A percentile compares a stretch with the other conserved stretches of the same genome.
phyloP scores from a whole-genome alignment of 2,329 filamentous ascomycete genomes.

The Venturia carpophila region DNA sequence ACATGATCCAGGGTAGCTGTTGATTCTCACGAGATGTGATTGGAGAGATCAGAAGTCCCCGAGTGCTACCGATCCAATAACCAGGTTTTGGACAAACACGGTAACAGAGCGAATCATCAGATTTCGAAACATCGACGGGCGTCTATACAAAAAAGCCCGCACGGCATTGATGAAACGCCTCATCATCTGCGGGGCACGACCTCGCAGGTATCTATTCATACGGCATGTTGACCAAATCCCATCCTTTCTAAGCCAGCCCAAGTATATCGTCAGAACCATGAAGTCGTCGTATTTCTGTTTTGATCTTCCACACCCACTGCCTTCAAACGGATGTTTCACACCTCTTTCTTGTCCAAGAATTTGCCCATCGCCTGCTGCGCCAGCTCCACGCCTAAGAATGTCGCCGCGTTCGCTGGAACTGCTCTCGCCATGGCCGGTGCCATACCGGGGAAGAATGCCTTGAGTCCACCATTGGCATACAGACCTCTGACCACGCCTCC shows the following conservation, averaged over 20 bases:
- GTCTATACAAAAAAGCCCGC: background rate
- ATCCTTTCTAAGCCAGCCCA: background rate
- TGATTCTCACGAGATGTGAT: background rate
- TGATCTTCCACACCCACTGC: background rate
- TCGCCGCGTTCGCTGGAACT: constrained; percentile 92
- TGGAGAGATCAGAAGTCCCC: background rate
- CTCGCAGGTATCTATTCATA: background rate
- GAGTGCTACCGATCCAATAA: background rate
- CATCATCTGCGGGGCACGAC: background rate
- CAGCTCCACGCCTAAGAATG: constrained; percentile 79
- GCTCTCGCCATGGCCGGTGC: constrained; percentile 87
- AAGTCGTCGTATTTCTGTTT: background rate
- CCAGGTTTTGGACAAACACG: background rate
- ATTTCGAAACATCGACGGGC: background rate
- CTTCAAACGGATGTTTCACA: background rate
- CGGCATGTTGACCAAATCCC: background rate
- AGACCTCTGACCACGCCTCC: constrained; percentile 71
- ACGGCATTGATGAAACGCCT: background rate
- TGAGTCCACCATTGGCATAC: constrained; percentile 74
- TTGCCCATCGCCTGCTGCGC: constrained; percentile 77
- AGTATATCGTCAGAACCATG: background rate
- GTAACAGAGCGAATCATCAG: background rate
- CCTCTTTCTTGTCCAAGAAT: constrained; percentile 45
- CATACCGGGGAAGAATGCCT: constrained; percentile 95
- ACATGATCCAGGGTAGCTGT: background rate